A percentile compares a stretch with the other conserved stretches of the same genome.
Evolutionary conservation across 176 grass and related monocot species (phyloP).

Genomic region (Oryza meyeriana): DNA sequence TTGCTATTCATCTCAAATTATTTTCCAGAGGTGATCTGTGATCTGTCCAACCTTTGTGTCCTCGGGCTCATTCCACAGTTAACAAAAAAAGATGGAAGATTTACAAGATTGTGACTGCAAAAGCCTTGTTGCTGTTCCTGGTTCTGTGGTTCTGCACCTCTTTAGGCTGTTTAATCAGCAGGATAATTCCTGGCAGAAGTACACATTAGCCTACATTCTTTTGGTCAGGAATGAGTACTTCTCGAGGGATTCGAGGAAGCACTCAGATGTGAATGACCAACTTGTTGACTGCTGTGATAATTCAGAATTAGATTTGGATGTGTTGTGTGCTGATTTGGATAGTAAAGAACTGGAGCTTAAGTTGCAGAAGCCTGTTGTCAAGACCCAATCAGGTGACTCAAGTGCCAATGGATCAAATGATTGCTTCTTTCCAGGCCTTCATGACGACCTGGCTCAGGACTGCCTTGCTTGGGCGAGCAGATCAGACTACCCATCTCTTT

Average conservation of each 20-base stretch:
- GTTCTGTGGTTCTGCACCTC: constrained; percentile 51
- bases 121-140: constrained; percentile 54
- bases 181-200: constrained; percentile 70
- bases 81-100: constrained; percentile 43
- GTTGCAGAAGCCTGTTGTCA: constrained; percentile 41
- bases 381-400: constrained; percentile 37
- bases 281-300: constrained; percentile 11
- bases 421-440: constrained; percentile 73
- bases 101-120: constrained; percentile 52
- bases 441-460: constrained; percentile 76
- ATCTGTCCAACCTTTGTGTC: constrained; percentile 8
- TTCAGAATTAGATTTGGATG: constrained; percentile 36
- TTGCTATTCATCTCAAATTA: constrained; percentile 3
- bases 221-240: constrained; percentile 57
- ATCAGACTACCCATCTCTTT: constrained; percentile 72
- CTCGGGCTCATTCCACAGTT: background rate
- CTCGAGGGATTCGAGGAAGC: constrained; percentile 29
- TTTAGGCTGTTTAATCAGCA: constrained; percentile 52
- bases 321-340: constrained; percentile 30
- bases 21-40: constrained; percentile 30
- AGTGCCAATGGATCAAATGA: constrained; percentile 54
- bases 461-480: constrained; percentile 80
- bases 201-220: constrained; percentile 56
- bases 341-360: constrained; percentile 45
- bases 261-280: constrained; percentile 31